Percentiles rank a stretch among this genome's conserved stretches.
These are phyloP conservation scores for Sphaerostilbella broomeana DNA, from an alignment of 2,329 filamentous ascomycete genomes.

Conservation along the genomic window DNA sequence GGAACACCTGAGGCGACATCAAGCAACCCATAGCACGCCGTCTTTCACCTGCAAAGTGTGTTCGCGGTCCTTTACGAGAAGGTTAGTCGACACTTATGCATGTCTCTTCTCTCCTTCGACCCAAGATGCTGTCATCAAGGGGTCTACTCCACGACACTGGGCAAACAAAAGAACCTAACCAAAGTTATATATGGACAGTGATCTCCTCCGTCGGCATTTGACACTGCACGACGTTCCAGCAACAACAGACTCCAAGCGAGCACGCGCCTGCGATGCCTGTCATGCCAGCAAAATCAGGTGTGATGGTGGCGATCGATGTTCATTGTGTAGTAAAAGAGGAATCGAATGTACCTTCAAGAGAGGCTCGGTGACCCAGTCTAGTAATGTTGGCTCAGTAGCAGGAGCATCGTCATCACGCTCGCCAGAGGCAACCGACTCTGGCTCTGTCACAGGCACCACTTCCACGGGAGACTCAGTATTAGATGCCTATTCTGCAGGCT, in stretches of 20 bases:
- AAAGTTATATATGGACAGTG: constrained; percentile 20
- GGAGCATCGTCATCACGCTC: neutral
- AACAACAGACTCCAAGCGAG: constrained; percentile 27
- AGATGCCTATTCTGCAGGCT: too few relatives aligned
- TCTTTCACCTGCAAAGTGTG: constrained; percentile 32
- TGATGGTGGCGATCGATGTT: constrained; percentile 33
- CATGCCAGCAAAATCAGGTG: constrained; percentile 41
- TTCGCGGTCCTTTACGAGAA: constrained; percentile 33
- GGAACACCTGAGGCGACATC: constrained; percentile 34
- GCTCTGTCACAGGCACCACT: too few relatives aligned
- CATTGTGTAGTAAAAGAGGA: constrained; percentile 33
- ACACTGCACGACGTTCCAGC: constrained; percentile 28
- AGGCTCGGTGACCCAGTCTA: neutral
- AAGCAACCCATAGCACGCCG: constrained; percentile 32
- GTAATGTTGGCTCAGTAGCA: too few relatives aligned
- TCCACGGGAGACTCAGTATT: too few relatives aligned
- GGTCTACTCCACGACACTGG: neutral
- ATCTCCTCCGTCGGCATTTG: constrained; percentile 33
- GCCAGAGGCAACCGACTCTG: too few relatives aligned
- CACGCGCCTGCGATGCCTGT: constrained; percentile 37
- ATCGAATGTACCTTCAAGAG: constrained; percentile 29
- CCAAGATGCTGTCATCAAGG: neutral
- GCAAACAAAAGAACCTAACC: neutral
- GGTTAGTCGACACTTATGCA: constrained; percentile 22
- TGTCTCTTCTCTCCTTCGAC: neutral